phyloP scores from a whole-genome alignment of 1,284 basidiomycete genomes.

The Microbotryomycetes sp. region DNA sequence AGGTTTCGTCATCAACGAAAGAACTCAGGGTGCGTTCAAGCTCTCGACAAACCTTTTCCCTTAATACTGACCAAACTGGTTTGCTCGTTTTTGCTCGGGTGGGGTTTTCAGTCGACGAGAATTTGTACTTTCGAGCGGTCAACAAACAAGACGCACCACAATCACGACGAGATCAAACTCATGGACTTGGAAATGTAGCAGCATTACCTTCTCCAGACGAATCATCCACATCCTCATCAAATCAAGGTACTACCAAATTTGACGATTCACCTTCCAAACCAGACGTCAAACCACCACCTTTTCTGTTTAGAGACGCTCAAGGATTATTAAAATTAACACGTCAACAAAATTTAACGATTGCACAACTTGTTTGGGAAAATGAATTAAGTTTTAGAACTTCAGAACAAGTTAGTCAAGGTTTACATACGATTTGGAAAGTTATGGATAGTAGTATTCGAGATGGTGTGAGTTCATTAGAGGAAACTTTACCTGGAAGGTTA shows the following conservation, averaged over 20 bases:
- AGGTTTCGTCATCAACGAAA: conserved; percentile 80
- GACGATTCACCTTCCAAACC: neutral
- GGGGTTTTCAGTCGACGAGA: conserved; percentile 88
- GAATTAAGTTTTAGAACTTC: conserved; percentile 74
- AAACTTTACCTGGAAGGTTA: conserved; percentile 77
- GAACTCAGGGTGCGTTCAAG: conserved; percentile 59
- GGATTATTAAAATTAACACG: conserved; percentile 67
- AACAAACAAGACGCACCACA: conserved; percentile 70
- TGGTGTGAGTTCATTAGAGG: conserved; percentile 68
- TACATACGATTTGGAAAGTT: conserved; percentile 65
- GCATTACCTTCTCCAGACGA: conserved; percentile 15
- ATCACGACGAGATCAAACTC: conserved; percentile 59
- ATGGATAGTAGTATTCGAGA: conserved; percentile 91
- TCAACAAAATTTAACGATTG: conserved; percentile 85
- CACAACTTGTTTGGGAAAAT: conserved; percentile 84
- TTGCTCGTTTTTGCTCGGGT: no score
- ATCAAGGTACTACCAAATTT: neutral
- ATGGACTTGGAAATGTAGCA: conserved; percentile 18
- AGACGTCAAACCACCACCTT: conserved; percentile 57
- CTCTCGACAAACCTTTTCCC: neutral
- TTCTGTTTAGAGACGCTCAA: conserved; percentile 75
- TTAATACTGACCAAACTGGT: neutral
- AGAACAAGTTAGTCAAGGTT: conserved; percentile 61
- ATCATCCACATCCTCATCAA: conserved; percentile 8
- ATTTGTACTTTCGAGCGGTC: conserved; percentile 94